Evolutionary conservation across 2,329 filamentous ascomycete species (phyloP).

Genomic region (Malbranchea cinnamomea): DNA sequence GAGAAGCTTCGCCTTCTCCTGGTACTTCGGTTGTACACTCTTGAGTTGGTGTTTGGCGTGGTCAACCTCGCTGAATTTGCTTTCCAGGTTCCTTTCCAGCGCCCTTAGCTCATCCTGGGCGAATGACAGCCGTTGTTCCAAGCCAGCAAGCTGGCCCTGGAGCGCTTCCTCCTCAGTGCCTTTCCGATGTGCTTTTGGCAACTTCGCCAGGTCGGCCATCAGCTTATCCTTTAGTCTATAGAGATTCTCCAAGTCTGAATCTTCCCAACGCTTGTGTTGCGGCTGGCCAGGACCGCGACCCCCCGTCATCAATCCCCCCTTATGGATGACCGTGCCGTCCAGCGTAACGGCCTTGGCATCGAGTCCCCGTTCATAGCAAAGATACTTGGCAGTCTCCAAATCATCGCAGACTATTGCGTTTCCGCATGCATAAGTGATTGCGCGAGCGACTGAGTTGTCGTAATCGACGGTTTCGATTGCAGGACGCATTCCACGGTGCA

Average conservation of each 20-base stretch:
- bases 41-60: constrained; percentile 57
- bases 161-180: constrained; percentile 66
- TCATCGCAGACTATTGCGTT: constrained; percentile 90
- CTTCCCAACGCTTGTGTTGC: constrained; percentile 70
- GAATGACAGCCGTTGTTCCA: constrained; percentile 61
- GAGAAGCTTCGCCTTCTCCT: constrained; percentile 55
- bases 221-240: constrained; percentile 60
- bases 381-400: constrained; percentile 69
- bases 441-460: constrained; percentile 72
- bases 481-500: constrained; percentile 66
- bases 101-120: constrained; percentile 61
- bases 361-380: constrained; percentile 72
- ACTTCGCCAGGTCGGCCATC: constrained; percentile 58
- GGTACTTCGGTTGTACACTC: constrained; percentile 63
- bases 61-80: constrained; percentile 69
- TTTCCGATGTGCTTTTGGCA: constrained; percentile 65
- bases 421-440: constrained; percentile 87
- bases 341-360: constrained; percentile 89
- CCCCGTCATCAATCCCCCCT: constrained; percentile 92
- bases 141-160: constrained; percentile 60
- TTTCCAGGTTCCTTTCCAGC: constrained; percentile 67
- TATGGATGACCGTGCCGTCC: constrained; percentile 93
- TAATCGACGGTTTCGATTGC: constrained; percentile 96
- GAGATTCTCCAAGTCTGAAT: constrained; percentile 77
- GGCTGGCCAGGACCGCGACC: constrained; percentile 67